Evolutionary conservation across 148 eudicot species (phyloP).

Genomic region (Gaultheria prostrata): DNA sequence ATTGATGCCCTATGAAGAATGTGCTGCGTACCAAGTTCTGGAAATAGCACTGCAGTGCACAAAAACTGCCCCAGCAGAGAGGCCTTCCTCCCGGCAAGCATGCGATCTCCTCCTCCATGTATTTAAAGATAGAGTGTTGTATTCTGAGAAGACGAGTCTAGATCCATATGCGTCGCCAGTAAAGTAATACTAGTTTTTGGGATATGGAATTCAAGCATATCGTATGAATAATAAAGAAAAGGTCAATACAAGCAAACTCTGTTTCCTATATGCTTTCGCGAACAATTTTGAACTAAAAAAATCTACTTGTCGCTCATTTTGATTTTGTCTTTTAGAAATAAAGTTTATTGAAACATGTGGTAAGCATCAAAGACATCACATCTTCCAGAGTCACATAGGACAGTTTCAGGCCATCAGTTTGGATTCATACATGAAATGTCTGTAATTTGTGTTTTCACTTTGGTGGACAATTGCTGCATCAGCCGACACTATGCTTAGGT

Average conservation of each 20-base stretch:
- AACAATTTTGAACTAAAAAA: background rate
- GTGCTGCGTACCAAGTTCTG: slow-evolving; percentile 62
- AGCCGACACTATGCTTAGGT: background rate
- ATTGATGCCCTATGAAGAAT: slow-evolving; percentile 47
- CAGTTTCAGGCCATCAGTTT: background rate
- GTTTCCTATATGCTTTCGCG: background rate
- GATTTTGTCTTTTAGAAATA: background rate
- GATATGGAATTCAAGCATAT: background rate
- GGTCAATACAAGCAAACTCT: background rate
- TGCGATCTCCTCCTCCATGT: slow-evolving; percentile 66
- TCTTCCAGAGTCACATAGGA: background rate
- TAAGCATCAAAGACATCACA: background rate
- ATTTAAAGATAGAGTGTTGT: slow-evolving; percentile 39
- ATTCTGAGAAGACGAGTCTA: slow-evolving; percentile 39
- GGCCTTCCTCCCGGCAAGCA: slow-evolving; percentile 74
- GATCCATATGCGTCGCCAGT: slow-evolving; percentile 31
- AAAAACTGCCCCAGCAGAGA: slow-evolving; percentile 79
- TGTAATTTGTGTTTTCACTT: background rate
- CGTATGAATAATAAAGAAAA: background rate
- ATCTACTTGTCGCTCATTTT: background rate
- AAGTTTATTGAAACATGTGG: background rate
- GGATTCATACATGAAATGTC: background rate
- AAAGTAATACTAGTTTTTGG: background rate
- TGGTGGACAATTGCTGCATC: background rate
- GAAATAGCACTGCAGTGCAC: slow-evolving; percentile 86